A percentile compares a stretch with the other conserved stretches of the same genome.
Evolutionary conservation across 345 rosid genomes (phyloP).

Genomic region (Acer campestre): DNA sequence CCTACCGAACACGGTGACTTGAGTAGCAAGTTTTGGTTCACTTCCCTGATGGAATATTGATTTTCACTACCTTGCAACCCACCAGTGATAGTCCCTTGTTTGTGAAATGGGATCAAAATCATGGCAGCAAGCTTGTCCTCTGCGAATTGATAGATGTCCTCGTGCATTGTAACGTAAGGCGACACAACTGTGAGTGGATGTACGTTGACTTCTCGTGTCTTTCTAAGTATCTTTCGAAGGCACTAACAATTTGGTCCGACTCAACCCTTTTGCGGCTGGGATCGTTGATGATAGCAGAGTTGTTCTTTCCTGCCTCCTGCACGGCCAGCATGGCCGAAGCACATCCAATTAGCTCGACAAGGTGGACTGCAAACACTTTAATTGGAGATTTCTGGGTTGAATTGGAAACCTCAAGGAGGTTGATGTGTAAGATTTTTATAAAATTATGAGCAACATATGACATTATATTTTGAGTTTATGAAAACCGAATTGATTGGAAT

Average conservation of each 20-base stretch:
- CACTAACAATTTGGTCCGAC: conserved; percentile 21
- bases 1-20: conserved; percentile 33
- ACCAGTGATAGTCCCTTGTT: conserved; percentile 9
- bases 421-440: no score
- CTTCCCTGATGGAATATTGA: background rate
- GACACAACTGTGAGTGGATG: conserved; percentile 35
- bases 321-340: conserved; percentile 3
- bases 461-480: no score
- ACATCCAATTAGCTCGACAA: background rate
- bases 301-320: background rate
- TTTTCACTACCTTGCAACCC: conserved; percentile 9
- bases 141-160: conserved; percentile 29
- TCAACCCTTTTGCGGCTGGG: background rate
- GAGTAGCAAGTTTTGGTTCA: conserved; percentile 23
- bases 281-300: background rate
- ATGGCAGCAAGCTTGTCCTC: conserved; percentile 31
- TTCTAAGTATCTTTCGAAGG: conserved; percentile 19
- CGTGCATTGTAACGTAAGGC: conserved; percentile 34
- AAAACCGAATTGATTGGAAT: no score
- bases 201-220: background rate
- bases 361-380: background rate
- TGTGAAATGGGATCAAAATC: conserved; percentile 36
- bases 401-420: conserved; percentile 7
- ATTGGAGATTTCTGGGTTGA: conserved; percentile 4
- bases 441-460: no score